Conservation (phyloP, 2,329 filamentous ascomycete species). For the Sarocladiaceae sp. region DNA sequence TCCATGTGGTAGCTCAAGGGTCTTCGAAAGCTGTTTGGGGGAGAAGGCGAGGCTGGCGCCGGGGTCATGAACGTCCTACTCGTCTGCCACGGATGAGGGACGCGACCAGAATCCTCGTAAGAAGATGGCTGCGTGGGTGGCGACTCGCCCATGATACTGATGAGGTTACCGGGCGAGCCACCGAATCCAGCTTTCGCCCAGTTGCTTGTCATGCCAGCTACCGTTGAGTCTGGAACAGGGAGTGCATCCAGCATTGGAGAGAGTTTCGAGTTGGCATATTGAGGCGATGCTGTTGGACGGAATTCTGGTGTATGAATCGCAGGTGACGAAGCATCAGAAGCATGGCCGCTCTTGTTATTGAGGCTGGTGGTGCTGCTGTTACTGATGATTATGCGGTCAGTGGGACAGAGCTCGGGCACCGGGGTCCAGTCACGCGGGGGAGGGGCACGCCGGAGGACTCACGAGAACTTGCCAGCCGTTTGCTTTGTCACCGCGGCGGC, state of each 20-base stretch:
- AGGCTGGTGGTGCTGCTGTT: constrained; percentile 25
- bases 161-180: constrained; percentile 47
- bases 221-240: constrained; percentile 42
- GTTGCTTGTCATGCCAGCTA: constrained; percentile 39
- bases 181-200: constrained; percentile 37
- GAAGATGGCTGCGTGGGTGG: constrained; percentile 47
- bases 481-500: constrained; percentile 48
- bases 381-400: constrained; percentile 4
- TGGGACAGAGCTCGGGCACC: constrained; percentile 4
- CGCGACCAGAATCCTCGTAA: constrained; percentile 40
- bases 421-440: constrained; percentile 13
- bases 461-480: constrained; percentile 45
- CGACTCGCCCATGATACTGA: constrained; percentile 45
- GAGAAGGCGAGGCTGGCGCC: constrained; percentile 36
- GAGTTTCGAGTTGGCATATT: constrained; percentile 35
- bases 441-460: constrained; percentile 28
- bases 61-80: constrained; percentile 38
- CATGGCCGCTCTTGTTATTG: constrained; percentile 28
- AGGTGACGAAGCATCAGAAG: constrained; percentile 38
- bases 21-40: constrained; percentile 30
- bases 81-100: constrained; percentile 38
- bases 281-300: constrained; percentile 31
- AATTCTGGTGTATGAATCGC: constrained; percentile 39
- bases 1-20: constrained; percentile 52
- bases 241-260: constrained; percentile 44